Evolutionary conservation across 257 asterid genomes (phyloP).

Genomic region (Nyctanthes arbortristis): DNA sequence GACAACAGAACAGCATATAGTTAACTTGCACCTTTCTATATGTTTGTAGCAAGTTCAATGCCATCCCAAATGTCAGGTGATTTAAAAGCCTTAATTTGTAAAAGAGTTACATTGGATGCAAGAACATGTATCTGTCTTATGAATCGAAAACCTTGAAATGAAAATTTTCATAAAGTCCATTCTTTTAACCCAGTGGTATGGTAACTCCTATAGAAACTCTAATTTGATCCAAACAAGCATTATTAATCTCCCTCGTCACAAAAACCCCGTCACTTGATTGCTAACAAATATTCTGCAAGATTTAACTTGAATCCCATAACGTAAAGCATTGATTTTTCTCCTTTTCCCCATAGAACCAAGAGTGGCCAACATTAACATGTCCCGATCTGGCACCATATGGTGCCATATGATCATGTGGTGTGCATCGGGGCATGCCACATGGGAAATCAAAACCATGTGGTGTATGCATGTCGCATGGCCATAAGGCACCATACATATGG

Average conservation of each 20-base stretch:
- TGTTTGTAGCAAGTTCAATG: background rate
- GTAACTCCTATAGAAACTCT: background rate
- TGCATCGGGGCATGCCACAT: too few relatives aligned
- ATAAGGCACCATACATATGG: too few relatives aligned
- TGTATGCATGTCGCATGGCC: too few relatives aligned
- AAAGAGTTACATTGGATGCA: background rate
- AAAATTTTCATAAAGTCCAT: too few relatives aligned
- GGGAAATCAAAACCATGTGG: too few relatives aligned
- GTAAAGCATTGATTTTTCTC: background rate
- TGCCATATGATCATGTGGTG: too few relatives aligned
- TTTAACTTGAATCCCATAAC: too few relatives aligned
- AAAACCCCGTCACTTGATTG: too few relatives aligned
- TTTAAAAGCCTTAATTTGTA: background rate
- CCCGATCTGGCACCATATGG: too few relatives aligned
- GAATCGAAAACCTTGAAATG: background rate
- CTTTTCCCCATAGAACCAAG: background rate
- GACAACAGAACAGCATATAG: constrained; percentile 1
- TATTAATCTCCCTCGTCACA: background rate
- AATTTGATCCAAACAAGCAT: background rate
- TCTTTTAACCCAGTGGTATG: background rate
- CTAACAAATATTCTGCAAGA: too few relatives aligned
- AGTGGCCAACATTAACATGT: background rate
- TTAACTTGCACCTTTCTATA: background rate
- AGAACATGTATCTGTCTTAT: background rate
- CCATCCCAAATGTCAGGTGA: background rate